These are phyloP conservation scores for Salinomyces thailandicus DNA, from an alignment of 2,329 filamentous ascomycete species.

Conservation along the genomic window DNA sequence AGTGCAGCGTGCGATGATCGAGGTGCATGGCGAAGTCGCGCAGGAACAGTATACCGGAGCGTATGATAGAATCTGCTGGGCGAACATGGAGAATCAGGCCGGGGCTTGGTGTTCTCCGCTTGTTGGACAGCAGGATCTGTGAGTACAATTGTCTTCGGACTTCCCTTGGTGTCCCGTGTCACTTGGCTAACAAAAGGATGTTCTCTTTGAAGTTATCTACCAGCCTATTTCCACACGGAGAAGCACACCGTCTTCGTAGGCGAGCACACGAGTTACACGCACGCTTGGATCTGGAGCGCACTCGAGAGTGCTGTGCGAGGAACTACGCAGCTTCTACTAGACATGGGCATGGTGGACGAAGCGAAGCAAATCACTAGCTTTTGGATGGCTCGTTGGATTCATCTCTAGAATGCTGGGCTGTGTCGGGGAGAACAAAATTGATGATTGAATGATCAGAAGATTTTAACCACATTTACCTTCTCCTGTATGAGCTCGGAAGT, in stretches of 20 bases:
- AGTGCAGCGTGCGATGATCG: slow-evolving; percentile 54
- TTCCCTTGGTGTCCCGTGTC: too few species aligned
- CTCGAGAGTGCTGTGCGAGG: slow-evolving; percentile 58
- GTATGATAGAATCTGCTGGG: slow-evolving; percentile 57
- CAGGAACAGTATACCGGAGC: slow-evolving; percentile 54
- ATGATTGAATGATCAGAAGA: too few species aligned
- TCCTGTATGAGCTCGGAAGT: too few species aligned
- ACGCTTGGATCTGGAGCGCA: slow-evolving; percentile 59
- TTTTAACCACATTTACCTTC: too few species aligned
- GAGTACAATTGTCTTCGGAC: too few species aligned
- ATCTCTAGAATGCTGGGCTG: slow-evolving; percentile 30
- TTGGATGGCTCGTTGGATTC: slow-evolving; percentile 62
- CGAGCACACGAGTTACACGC: slow-evolving; percentile 61
- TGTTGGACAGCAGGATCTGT: slow-evolving; percentile 53
- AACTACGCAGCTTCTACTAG: slow-evolving; percentile 52
- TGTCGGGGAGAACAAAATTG: too few species aligned
- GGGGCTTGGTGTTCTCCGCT: slow-evolving; percentile 50
- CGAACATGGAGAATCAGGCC: slow-evolving; percentile 48
- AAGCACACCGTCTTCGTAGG: slow-evolving; percentile 53
- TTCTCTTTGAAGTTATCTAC: too few species aligned
- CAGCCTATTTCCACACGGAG: slow-evolving; percentile 63
- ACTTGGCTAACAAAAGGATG: too few species aligned
- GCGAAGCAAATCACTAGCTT: slow-evolving; percentile 53
- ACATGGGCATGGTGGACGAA: slow-evolving; percentile 58
- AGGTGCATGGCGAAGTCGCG: slow-evolving; percentile 54